Evolutionary conservation across 768 basidiomycete species (phyloP).

Genomic region (Russula virescens): DNA sequence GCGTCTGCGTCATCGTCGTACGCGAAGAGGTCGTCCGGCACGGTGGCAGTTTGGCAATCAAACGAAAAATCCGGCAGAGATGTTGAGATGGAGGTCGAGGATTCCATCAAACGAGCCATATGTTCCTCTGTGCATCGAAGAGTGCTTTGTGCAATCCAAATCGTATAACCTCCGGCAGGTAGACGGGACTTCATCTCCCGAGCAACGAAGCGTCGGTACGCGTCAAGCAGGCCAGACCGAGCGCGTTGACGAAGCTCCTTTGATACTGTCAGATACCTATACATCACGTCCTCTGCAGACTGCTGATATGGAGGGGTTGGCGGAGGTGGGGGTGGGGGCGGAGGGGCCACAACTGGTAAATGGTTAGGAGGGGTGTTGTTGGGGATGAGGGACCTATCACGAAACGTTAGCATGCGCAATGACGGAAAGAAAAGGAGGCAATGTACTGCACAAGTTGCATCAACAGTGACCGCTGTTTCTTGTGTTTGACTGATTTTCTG

Average conservation of each 20-base stretch:
- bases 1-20: constrained; percentile 34
- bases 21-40: constrained; percentile 28
- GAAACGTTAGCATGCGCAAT: constrained; percentile 3
- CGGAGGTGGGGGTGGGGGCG: constrained; percentile 25
- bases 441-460: constrained; percentile 60
- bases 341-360: constrained; percentile 5
- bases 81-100: constrained; percentile 16
- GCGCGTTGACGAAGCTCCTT: constrained; percentile 54
- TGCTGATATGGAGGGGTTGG: background rate
- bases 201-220: constrained; percentile 58
- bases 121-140: constrained; percentile 42
- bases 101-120: constrained; percentile 26
- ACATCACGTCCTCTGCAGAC: constrained; percentile 19
- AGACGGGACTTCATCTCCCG: constrained; percentile 40
- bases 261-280: constrained; percentile 24
- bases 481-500: constrained; percentile 45
- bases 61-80: constrained; percentile 15
- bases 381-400: constrained; percentile 22
- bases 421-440: constrained; percentile 19
- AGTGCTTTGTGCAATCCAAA: constrained; percentile 52
- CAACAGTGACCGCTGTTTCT: constrained; percentile 64
- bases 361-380: background rate
- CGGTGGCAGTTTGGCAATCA: constrained; percentile 8
- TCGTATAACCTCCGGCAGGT: constrained; percentile 38
- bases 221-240: constrained; percentile 61